Evolutionary conservation across 805 yeast species (phyloP), one percentile per base, ranked within the genome.

Genomic region (Komagataella pseudopastoris): DNA sequence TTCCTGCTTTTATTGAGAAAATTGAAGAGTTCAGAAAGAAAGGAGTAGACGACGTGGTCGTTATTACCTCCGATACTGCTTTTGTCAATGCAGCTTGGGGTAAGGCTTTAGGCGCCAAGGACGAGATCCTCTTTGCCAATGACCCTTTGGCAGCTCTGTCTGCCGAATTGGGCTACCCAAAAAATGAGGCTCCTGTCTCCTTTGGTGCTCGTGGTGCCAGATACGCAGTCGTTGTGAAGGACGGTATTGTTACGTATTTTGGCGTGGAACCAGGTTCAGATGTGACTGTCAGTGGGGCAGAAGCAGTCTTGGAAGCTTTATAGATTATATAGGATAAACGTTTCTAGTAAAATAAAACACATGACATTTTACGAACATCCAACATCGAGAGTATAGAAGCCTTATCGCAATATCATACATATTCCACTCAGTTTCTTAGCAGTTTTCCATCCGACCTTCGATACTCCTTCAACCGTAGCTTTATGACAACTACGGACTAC

Each of bases 151-250:
- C 81, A 51, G 66, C 66, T 44, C 80, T 85, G 64, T 76, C 87
- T 54, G 68, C 69, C 59, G 62, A 76, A 39, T 67, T 83, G 52
- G 95, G 90, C 49, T 76, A 78, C 55, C 68, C 73, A 47, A 63
- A 74, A 51, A 81, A 80, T 57, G 71, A 76, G 52, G 75, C 77
- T 50, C 72, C 73, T 20, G 70, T 63, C 51, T 86, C 79, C 23
- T 65, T 78, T 56, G 81, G 83, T 22, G 62, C 68, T 53, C 76
- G 90, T 69, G 77, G 86, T 51, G 71, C 74, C 56, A 78, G 96
- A 69, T 87, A 80, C 68, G 88, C 91, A 47, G 69, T 83, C 53
- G 71, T 88, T 55, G 80, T 85, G 51, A 81, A 79, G 50, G 60
- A 65, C 47, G 67, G 68, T 39, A 53, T 53, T 18, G 58, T 66